Evolutionary conservation across 345 rosid genomes (phyloP).

Genomic region (Schrenkiella parvula): DNA sequence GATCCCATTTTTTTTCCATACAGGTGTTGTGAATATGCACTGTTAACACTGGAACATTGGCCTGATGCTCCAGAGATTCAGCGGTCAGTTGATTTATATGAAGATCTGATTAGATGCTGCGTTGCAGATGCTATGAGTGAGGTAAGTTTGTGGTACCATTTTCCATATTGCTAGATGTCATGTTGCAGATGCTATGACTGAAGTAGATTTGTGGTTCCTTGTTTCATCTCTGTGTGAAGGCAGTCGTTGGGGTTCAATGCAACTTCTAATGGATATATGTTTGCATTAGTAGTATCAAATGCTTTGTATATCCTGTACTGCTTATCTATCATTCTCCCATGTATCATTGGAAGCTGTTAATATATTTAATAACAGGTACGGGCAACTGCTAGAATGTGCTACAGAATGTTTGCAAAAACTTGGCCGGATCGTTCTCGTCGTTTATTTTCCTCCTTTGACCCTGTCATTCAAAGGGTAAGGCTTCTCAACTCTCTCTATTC

Average conservation of each 20-base stretch:
- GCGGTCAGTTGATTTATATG: conserved; percentile 82
- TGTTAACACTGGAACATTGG: conserved; percentile 91
- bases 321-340: background rate
- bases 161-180: conserved; percentile 50
- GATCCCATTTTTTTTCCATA: conserved; percentile 19
- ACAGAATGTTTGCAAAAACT: conserved; percentile 93
- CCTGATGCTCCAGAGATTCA: conserved; percentile 98
- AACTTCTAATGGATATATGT: conserved; percentile 5
- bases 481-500: conserved; percentile 10
- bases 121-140: conserved; percentile 99
- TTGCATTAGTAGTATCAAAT: conserved; percentile 12
- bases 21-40: conserved; percentile 98
- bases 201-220: conserved; percentile 42
- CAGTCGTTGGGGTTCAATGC: conserved; percentile 9
- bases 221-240: conserved; percentile 4
- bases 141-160: conserved; percentile 42
- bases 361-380: conserved; percentile 60
- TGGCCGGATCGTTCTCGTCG: conserved; percentile 99
- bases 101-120: conserved; percentile 84
- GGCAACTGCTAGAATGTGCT: conserved; percentile 97
- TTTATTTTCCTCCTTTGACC: conserved; percentile 87
- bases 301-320: conserved; percentile 1
- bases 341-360: conserved; percentile 7
- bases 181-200: conserved; percentile 81
- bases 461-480: conserved; percentile 93